Conservation (phyloP, 352 stramenopile genomes). For the Phytophthora nicotianae region DNA sequence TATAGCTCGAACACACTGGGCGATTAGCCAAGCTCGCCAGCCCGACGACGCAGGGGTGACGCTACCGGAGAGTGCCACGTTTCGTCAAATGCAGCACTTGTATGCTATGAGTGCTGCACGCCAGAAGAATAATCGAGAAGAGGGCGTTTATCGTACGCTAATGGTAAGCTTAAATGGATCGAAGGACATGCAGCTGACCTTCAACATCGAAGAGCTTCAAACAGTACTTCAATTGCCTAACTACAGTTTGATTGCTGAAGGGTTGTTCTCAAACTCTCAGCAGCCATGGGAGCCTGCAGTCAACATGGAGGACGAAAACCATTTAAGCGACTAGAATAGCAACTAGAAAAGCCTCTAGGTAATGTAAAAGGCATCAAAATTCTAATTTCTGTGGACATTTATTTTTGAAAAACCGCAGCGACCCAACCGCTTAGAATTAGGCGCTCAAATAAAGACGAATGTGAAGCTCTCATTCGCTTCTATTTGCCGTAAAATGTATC, state of each 20-base stretch:
- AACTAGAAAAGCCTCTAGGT: background rate
- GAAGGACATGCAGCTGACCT: constrained; percentile 6
- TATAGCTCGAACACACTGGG: constrained; percentile 17
- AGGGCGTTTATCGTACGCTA: constrained; percentile 1
- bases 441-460: too few species aligned
- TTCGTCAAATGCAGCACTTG: constrained; percentile 13
- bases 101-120: constrained; percentile 5
- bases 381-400: too few species aligned
- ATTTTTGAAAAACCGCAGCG: too few species aligned
- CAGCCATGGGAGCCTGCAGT: constrained; percentile 7
- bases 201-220: constrained; percentile 19
- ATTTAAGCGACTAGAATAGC: constrained; percentile 13
- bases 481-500: too few species aligned
- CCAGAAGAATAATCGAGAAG: background rate
- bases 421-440: too few species aligned
- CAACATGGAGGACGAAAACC: constrained; percentile 18
- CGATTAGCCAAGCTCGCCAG: constrained; percentile 13
- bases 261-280: constrained; percentile 11
- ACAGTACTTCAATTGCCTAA: background rate
- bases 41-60: constrained; percentile 1
- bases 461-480: too few species aligned
- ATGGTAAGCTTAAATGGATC: constrained; percentile 8
- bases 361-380: background rate
- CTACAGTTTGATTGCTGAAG: constrained; percentile 13
- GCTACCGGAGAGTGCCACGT: background rate